Evolutionary conservation across 352 stramenopile species (phyloP), one percentile per base, ranked within the genome.

Genomic region (Pythium scleroteichum): DNA sequence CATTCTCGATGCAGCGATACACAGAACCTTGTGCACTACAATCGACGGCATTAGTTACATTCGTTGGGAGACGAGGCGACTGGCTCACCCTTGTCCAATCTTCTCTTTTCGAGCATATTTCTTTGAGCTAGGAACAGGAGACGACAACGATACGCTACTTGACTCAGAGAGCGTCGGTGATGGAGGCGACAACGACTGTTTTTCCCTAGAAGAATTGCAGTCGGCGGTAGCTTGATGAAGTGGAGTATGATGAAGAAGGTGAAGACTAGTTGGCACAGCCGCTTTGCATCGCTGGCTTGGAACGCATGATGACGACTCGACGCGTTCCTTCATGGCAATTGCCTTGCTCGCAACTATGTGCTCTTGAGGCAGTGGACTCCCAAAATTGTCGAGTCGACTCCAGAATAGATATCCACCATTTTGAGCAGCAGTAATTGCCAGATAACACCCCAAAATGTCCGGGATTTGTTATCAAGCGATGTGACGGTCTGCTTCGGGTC

Each of bases 101-200:
- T 91, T 90, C 54, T 93, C 83, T 65, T 89, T 93, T 48, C 82
- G 80, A 8, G 80, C 53, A 70, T 70, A 75, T 38, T 57, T 66
- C 33, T 63, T 53, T 32, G 69, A 68, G n/a, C 26, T 62, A 4
- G 50, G 46, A 10, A 48, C 51, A 1, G 63, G 63, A 4, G 63
- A 71, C 20, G 57, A 65, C 16, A 39, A 65, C 9, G 62, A 70
- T 20, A 56, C 49, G n/a, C 42, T 62, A n/a, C 56, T 66, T 7
- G 58, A 62, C 16, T 74, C 64, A 3, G 73, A 80, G n/a, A 66
- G 64, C 13, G 76, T 69, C 8, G 64, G 66, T 4, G 68, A 72
- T 2, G 58, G 24, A 12, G 53, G 63, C 13, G 63, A 52, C 6
- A 51, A 26, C 4, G 38, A 10, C 24, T 13, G 44, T 32, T 60